These are phyloP conservation scores for Globisporangium splendens DNA, from an alignment of 352 stramenopile genomes.

Conservation along the genomic window DNA sequence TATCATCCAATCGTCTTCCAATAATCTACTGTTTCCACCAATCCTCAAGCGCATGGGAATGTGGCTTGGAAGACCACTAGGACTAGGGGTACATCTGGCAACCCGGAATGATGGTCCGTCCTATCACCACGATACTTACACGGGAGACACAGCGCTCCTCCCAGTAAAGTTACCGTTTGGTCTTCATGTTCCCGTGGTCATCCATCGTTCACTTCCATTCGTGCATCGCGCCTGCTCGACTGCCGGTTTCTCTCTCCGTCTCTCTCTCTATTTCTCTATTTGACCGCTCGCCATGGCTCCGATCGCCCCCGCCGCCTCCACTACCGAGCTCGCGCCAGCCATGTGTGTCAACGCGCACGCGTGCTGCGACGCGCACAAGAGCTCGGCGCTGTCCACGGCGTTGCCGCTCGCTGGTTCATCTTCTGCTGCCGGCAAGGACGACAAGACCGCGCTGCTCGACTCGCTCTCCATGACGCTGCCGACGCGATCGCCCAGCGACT, in stretches of 20 bases:
- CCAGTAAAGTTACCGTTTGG: too few species aligned
- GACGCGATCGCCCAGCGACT: slow-evolving; percentile 51
- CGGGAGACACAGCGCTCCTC: too few species aligned
- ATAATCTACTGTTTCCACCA: too few species aligned
- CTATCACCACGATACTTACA: too few species aligned
- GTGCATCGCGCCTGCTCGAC: not conserved
- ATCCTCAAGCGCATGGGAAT: too few species aligned
- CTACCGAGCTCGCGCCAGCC: slow-evolving; percentile 14
- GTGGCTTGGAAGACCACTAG: too few species aligned
- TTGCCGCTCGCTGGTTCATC: not conserved
- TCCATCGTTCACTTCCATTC: slow-evolving; percentile 10
- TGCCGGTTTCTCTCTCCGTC: too few species aligned
- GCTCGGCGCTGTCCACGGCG: slow-evolving; percentile 18
- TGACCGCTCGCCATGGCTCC: slow-evolving; percentile 28
- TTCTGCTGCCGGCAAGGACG: not conserved
- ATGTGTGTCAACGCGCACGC: not conserved
- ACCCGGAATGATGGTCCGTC: too few species aligned
- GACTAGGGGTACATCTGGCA: too few species aligned
- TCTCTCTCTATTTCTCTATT: not conserved
- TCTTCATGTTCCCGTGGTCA: too few species aligned
- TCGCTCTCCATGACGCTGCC: slow-evolving; percentile 66
- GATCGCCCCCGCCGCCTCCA: slow-evolving; percentile 23
- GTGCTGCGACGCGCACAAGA: slow-evolving; percentile 24
- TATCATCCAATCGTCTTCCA: too few species aligned
- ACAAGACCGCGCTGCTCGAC: slow-evolving; percentile 22